Base-by-base conservation (phyloP, 768 basidiomycete genomes). In the Hygrocybe punicea region DNA sequence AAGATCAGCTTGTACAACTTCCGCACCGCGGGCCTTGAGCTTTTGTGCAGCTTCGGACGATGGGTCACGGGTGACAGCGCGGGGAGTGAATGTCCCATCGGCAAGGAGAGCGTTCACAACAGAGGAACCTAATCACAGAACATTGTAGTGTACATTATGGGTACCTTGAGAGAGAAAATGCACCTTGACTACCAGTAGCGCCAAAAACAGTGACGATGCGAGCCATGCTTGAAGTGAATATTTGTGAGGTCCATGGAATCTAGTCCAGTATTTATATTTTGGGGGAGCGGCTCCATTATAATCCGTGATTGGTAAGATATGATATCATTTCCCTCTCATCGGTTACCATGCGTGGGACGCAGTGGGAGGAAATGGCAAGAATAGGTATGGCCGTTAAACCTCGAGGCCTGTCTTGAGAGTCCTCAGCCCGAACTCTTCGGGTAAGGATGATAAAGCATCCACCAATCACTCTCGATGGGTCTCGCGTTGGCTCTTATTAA, bases 31-130 rank as follows among this genome's bases (percentile, higher is more conserved):
- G 6, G 49, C 55, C 4, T 36, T 51, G 4, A 64, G 53, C 11
- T 42, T 46, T 50, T 58, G 47, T n/a, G 53, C 47, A 2, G 34
- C 56, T 6, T 53, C 59, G 6, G 59, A 59, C 16, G 50, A 17
- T 4, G 53, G 53, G 21, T 60, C 57, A 24, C 63, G 61, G 5
- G 61, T 54, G 11, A 62, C 53, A 4, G 59, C 63, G 36, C 63
- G 63, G 16, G 62, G 61, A 10, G 55, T 62, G 47, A 54, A 64
- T 16, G 59, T 64, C 21, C 61, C 61, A 36, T 62, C 59, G 1
- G 44, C 46, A 3, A 64, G 56, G 6, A 63, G 46, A 7, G 62
- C 53, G 2, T 58, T 25, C 7, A 62, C 40, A 4, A 64, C 62
- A 17, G 63, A 50, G 14, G 56, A 57, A n/a, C 56, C 56, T 57